Percentiles rank a stretch among this genome's conserved stretches.
These are phyloP conservation scores for Picea abies DNA, from an alignment of 83 land plant species.

Conservation along the genomic window DNA sequence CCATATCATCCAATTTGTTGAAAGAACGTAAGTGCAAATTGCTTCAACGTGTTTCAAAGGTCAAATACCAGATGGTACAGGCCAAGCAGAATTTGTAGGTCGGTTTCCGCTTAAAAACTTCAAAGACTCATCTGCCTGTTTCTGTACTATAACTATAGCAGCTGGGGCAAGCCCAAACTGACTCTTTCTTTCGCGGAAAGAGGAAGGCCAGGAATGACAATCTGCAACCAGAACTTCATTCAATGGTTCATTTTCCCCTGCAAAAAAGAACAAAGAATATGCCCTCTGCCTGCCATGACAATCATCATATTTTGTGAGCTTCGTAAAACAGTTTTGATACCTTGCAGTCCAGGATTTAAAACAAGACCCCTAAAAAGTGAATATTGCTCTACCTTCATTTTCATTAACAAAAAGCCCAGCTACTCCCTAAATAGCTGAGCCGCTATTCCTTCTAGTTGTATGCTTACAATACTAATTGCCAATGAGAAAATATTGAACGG, in stretches of 20 bases:
- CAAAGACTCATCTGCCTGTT: constrained; percentile 38
- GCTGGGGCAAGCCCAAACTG: constrained; percentile 86
- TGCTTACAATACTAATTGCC: background rate
- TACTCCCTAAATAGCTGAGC: background rate
- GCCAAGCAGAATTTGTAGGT: constrained; percentile 3
- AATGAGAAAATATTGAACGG: background rate
- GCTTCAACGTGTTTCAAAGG: background rate
- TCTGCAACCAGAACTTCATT: constrained; percentile 60
- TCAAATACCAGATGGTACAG: background rate
- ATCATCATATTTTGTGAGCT: background rate
- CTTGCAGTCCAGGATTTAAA: background rate
- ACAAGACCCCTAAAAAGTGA: background rate
- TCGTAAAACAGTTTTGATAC: background rate
- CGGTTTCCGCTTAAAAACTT: constrained; percentile 18
- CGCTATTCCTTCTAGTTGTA: background rate
- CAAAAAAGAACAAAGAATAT: constrained; percentile 76
- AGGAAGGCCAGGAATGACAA: constrained; percentile 81
- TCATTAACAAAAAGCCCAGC: background rate
- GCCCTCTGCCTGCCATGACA: constrained; percentile 75
- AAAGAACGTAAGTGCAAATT: background rate
- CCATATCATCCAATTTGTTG: background rate
- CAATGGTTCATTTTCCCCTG: constrained; percentile 76
- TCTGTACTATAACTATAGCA: constrained; percentile 70
- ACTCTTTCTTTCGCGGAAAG: constrained; percentile 57
- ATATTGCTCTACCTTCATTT: background rate